Evolutionary conservation across 2,329 filamentous ascomycete species (phyloP), one percentile per base, ranked within the genome.

Genomic region (Monilinia aucupariae): DNA sequence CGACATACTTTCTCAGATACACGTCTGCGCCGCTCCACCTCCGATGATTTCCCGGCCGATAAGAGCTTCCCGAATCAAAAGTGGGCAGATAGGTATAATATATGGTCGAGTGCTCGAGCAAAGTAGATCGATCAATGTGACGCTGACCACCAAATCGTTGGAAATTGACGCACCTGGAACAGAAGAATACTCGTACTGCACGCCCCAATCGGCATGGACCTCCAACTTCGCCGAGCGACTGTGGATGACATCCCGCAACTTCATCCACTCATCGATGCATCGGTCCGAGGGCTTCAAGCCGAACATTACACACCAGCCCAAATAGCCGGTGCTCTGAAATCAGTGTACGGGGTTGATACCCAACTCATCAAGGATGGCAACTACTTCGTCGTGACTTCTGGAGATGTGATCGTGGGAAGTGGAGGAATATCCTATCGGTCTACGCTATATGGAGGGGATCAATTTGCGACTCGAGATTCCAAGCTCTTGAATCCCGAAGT

Each of bases 361-460:
- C 53, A 51, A n/a, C 48, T 68, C 15, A 56, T 68, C 34, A 22
- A 60, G 9, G 66, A 68, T 47, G 64, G 62, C 8, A 63, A 64
- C n/a, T 68, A 67, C 39, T 66, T 66, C 27, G 61, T 66, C 4
- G 64, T 66, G 37, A 53, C 12, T 30, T 48, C 43, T 13, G 43
- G 9, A 41, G 22, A 56, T 25, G 7, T 34, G 17, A 55, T 68
- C 0, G 61, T 68, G 20, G 66, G 55, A 13, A 63, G 55, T 48
- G 67, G 67, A 41, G 65, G 65, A 3, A 65, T 65, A 53, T 66
- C 67, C 17, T 63, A 60, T 45, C 64, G 67, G 25, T 50, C 41
- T 15, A 68, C 66, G 6, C 53, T 68, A 8, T 68, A 65, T 43
- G 66, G 66, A 22, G 65, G 66, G 6, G 65, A 68, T 47, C 61